phyloP scores from a whole-genome alignment of 2,329 filamentous ascomycete genomes.

The Penicillium sp. region DNA sequence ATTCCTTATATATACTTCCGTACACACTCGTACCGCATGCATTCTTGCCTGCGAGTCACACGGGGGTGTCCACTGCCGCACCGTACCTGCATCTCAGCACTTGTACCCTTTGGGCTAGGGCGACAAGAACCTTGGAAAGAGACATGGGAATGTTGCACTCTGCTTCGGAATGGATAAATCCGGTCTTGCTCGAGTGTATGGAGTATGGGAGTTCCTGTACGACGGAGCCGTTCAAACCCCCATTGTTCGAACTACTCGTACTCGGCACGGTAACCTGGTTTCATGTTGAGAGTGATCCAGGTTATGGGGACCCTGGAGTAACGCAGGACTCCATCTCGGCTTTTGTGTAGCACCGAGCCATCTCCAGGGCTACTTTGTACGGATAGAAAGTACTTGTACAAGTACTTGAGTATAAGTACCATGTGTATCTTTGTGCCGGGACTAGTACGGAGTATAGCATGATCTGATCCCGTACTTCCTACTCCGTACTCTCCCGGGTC shows the following conservation, averaged over 20 bases:
- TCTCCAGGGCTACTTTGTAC: not conserved
- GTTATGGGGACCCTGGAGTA: too few species aligned
- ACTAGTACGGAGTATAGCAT: too few species aligned
- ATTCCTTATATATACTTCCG: too few species aligned
- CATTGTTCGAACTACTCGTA: not conserved
- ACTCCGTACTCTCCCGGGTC: too few species aligned
- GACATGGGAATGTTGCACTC: slow-evolving; percentile 3
- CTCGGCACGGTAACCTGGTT: slow-evolving; percentile 5
- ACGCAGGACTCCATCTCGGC: too few species aligned
- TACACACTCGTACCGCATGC: too few species aligned
- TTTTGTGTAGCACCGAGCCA: too few species aligned
- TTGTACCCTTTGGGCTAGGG: slow-evolving; percentile 10
- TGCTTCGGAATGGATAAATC: not conserved
- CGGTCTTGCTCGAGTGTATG: too few species aligned
- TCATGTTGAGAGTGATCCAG: slow-evolving; percentile 11
- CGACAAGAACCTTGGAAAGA: slow-evolving; percentile 29
- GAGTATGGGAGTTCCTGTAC: too few species aligned
- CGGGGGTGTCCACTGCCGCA: not conserved
- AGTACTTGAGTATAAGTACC: too few species aligned
- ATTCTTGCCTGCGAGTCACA: not conserved
- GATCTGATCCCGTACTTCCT: too few species aligned
- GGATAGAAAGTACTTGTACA: not conserved
- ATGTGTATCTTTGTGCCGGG: too few species aligned
- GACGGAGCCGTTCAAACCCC: not conserved
- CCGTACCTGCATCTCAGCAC: slow-evolving; percentile 25